A percentile compares a stretch with the other conserved stretches of the same genome.
Evolutionary conservation across 108 stramenopile genomes (phyloP).

Genomic region (Pseudonitzschia multistriata): DNA sequence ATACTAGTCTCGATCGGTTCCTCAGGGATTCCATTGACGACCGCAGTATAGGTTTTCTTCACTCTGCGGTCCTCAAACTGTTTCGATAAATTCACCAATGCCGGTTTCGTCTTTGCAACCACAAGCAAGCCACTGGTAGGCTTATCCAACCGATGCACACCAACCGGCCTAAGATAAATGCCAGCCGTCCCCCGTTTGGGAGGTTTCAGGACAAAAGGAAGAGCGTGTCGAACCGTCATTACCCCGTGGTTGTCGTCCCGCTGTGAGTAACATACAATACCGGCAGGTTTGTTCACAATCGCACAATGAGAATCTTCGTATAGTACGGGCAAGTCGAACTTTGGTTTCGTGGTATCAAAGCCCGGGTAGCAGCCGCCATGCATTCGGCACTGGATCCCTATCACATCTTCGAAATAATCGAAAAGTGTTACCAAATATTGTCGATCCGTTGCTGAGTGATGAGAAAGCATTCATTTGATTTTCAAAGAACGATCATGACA

Average conservation of each 20-base stretch:
- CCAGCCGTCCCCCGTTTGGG: slow-evolving; percentile 51
- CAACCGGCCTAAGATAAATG: slow-evolving; percentile 59
- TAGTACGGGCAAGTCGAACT: slow-evolving; percentile 72
- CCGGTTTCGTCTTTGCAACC: slow-evolving; percentile 80
- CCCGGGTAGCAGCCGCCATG: slow-evolving; percentile 49
- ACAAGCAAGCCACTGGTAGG: slow-evolving; percentile 68
- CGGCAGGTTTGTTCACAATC: slow-evolving; percentile 82
- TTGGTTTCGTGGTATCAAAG: slow-evolving; percentile 49
- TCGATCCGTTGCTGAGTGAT: too few relatives aligned
- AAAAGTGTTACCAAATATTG: too few relatives aligned
- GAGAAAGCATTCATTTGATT: too few relatives aligned
- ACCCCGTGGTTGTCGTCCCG: slow-evolving; percentile 57
- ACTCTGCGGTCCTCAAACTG: slow-evolving; percentile 73
- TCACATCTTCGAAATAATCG: slow-evolving; percentile 52
- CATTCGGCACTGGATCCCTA: slow-evolving; percentile 71
- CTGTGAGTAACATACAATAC: slow-evolving; percentile 58
- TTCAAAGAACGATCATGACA: too few relatives aligned
- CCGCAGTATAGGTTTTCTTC: slow-evolving; percentile 78
- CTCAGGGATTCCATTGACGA: slow-evolving; percentile 67
- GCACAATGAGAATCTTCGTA: slow-evolving; percentile 86
- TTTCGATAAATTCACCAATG: slow-evolving; percentile 56
- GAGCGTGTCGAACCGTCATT: slow-evolving; percentile 58
- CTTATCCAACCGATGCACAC: slow-evolving; percentile 84
- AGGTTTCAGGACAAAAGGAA: slow-evolving; percentile 66
- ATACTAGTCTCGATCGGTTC: slow-evolving; percentile 55